These are phyloP conservation scores for Acmispon strigosus DNA, from an alignment of 306 rosid genomes.

Conservation along the genomic window DNA sequence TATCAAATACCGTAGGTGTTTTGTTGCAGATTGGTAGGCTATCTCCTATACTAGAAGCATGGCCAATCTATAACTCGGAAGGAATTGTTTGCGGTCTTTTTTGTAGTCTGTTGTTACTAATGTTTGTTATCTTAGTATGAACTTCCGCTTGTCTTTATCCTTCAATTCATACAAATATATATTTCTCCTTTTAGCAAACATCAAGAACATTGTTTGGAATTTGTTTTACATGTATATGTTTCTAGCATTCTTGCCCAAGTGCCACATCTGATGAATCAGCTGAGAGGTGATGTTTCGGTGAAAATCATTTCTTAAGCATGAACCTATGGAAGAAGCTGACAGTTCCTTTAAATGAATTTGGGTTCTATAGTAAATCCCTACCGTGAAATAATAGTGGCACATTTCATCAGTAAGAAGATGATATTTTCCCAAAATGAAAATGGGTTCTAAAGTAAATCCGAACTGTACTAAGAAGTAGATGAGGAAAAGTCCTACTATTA, in stretches of 20 bases:
- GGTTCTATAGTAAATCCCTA: no score
- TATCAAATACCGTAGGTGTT: not conserved
- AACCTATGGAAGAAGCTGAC: not conserved
- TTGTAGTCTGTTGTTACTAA: not conserved
- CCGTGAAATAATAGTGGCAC: no score
- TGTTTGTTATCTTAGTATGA: not conserved
- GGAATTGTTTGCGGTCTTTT: no score
- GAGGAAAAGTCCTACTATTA: no score
- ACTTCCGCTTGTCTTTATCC: not conserved
- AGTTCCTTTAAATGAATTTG: no score
- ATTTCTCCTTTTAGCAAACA: not conserved
- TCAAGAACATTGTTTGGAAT: not conserved
- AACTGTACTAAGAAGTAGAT: not conserved
- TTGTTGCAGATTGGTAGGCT: not conserved
- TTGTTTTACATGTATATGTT: not conserved
- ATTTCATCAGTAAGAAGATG: not conserved
- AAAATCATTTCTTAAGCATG: not conserved
- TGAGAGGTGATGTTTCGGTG: not conserved
- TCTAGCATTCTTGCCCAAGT: not conserved
- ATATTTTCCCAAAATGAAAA: not conserved
- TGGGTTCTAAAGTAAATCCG: not conserved
- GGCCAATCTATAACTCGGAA: not conserved
- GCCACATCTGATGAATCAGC: not conserved
- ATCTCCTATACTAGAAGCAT: not conserved
- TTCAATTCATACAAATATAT: no score